Conservation (phyloP, 2,329 filamentous ascomycete species). For the Arthrobotrys sphaeroides region DNA sequence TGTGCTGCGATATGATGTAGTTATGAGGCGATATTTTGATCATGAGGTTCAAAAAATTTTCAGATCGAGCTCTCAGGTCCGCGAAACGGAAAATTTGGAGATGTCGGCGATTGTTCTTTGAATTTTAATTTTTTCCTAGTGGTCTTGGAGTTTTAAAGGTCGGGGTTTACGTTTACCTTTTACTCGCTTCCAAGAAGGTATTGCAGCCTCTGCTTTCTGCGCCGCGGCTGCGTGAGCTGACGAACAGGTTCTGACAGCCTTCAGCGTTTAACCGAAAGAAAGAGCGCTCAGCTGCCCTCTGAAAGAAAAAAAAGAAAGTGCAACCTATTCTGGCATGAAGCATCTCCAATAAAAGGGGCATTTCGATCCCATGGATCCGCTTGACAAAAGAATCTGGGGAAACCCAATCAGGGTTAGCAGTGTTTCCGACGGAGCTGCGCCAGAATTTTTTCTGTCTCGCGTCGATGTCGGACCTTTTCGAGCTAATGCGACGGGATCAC, state of each 20-base stretch:
- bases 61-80: background rate
- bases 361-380: slow-evolving; percentile 33
- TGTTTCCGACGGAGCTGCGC: background rate
- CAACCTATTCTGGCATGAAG: background rate
- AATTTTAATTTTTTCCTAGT: too few species aligned
- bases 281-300: slow-evolving; percentile 16
- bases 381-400: background rate
- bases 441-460: slow-evolving; percentile 28
- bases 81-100: slow-evolving; percentile 9
- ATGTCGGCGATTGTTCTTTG: slow-evolving; percentile 15
- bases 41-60: slow-evolving; percentile 6
- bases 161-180: slow-evolving; percentile 18
- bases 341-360: slow-evolving; percentile 35
- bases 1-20: background rate
- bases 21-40: background rate
- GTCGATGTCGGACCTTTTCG: slow-evolving; percentile 34
- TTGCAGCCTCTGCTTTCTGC: background rate
- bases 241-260: slow-evolving; percentile 2
- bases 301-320: background rate
- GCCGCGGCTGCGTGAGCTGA: slow-evolving; percentile 9
- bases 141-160: slow-evolving; percentile 6
- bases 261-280: slow-evolving; percentile 20
- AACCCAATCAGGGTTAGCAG: slow-evolving; percentile 6
- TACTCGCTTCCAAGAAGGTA: slow-evolving; percentile 15
- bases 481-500: slow-evolving; percentile 34